Conservation (phyloP, 2,329 filamentous ascomycete genomes). For the Ophiocordyceps camponoti-leonardi region DNA sequence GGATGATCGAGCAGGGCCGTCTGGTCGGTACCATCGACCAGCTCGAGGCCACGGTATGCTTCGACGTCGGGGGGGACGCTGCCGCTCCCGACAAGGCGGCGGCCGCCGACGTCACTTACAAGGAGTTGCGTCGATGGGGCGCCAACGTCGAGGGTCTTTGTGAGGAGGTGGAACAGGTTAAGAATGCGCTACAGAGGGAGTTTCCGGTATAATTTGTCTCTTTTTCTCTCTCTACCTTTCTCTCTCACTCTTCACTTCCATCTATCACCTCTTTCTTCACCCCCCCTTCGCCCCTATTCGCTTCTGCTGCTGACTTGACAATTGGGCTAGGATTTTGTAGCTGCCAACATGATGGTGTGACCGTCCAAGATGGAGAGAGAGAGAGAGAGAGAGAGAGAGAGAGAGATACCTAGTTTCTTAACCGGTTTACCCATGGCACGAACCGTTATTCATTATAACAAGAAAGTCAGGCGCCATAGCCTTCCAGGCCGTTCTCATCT, state of each 20-base stretch:
- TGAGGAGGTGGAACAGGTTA: conserved; percentile 79
- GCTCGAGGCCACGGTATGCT: conserved; percentile 75
- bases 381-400: too few relatives aligned
- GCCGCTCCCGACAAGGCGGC: conserved; percentile 40
- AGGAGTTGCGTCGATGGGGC: conserved; percentile 75
- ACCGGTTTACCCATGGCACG: too few relatives aligned
- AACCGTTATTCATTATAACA: too few relatives aligned
- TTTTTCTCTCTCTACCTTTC: background rate
- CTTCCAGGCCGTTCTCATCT: too few relatives aligned
- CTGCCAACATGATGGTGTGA: conserved; percentile 28
- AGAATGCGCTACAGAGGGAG: conserved; percentile 61
- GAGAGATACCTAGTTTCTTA: too few relatives aligned
- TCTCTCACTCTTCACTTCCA: too few relatives aligned
- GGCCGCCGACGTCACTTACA: conserved; percentile 29
- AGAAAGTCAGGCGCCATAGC: too few relatives aligned
- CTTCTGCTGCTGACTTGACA: background rate
- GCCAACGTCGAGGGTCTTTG: conserved; percentile 70
- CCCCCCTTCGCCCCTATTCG: too few relatives aligned
- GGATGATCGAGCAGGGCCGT: conserved; percentile 91
- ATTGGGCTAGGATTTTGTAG: conserved; percentile 33
- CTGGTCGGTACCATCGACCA: conserved; percentile 85
- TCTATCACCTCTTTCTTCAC: background rate
- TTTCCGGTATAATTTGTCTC: conserved; percentile 39
- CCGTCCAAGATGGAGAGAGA: background rate
- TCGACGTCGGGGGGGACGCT: conserved; percentile 57